Evolutionary conservation across 495 filamentous ascomycete species (phyloP).

Genomic region (Penicillium fimorum): DNA sequence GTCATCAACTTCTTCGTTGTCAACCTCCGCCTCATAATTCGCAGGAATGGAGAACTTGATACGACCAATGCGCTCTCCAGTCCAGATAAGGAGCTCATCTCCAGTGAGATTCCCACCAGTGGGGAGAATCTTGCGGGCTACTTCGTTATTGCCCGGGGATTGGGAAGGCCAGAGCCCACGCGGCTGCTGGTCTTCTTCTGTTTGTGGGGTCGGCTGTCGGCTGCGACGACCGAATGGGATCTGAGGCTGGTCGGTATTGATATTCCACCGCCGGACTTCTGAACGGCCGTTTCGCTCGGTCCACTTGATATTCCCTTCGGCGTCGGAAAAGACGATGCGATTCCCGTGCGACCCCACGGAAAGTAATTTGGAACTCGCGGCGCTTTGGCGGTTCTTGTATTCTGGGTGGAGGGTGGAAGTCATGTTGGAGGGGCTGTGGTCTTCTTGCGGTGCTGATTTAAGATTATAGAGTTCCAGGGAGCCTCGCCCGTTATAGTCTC

Average conservation of each 20-base stretch:
- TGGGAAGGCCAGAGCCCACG: conserved; percentile 34
- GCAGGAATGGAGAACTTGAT: conserved; percentile 57
- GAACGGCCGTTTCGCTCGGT: conserved; percentile 82
- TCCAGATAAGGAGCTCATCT: conserved; percentile 76
- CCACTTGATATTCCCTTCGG: conserved; percentile 85
- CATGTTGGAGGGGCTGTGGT: conserved; percentile 26
- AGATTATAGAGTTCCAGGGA: conserved; percentile 86
- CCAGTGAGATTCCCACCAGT: conserved; percentile 49
- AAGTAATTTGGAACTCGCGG: conserved; percentile 75
- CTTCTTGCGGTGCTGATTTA: conserved; percentile 27
- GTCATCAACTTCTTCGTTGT: conserved; percentile 44
- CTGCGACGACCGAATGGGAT: conserved; percentile 14
- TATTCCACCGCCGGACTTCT: conserved; percentile 73
- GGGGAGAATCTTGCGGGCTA: conserved; percentile 69
- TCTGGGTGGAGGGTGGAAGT: conserved; percentile 35
- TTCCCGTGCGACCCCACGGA: conserved; percentile 83
- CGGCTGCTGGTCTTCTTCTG: conserved; percentile 9
- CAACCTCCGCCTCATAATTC: conserved; percentile 34
- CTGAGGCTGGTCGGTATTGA: conserved; percentile 47
- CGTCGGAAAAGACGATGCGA: conserved; percentile 79
- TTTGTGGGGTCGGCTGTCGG: not conserved
- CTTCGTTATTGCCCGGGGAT: conserved; percentile 35
- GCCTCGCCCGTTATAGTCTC: conserved; percentile 93
- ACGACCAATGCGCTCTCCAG: conserved; percentile 74
- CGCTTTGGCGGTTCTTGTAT: conserved; percentile 79